Percentiles rank a stretch among this genome's conserved stretches.
These are phyloP conservation scores for Neonectria coccinea DNA, from an alignment of 2,329 filamentous ascomycete species.

Conservation along the genomic window DNA sequence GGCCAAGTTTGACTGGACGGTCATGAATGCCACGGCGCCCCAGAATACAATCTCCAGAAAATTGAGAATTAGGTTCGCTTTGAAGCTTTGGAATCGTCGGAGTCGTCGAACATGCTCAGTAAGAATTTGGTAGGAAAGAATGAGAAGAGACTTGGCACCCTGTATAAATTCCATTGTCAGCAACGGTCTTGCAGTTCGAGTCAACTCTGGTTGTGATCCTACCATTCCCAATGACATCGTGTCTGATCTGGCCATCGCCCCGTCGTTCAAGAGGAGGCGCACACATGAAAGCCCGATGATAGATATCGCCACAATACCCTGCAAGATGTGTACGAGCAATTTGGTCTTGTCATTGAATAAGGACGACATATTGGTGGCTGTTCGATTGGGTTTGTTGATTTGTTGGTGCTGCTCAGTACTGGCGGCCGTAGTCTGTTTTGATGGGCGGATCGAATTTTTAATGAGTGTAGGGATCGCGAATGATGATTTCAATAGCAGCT, in stretches of 20 bases:
- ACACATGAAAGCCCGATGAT: neutral
- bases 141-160: constrained; percentile 53
- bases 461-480: neutral
- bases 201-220: neutral
- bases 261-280: neutral
- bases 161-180: constrained; percentile 8
- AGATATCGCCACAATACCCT: neutral
- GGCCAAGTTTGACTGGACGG: neutral
- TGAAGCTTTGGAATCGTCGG: constrained; percentile 52
- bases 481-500: neutral
- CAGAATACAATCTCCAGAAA: constrained; percentile 56
- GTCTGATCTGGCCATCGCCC: neutral
- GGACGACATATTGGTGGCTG: neutral
- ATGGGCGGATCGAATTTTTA: neutral
- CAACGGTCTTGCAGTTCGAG: neutral
- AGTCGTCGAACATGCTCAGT: constrained; percentile 50
- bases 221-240: neutral
- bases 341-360: neutral
- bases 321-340: neutral
- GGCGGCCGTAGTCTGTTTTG: neutral
- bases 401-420: neutral
- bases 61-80: constrained; percentile 55
- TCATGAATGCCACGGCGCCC: constrained; percentile 26
- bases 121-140: constrained; percentile 55
- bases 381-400: neutral